Evolutionary conservation across 2,329 filamentous ascomycete species (phyloP).

Genomic region (Didymella exigua): DNA sequence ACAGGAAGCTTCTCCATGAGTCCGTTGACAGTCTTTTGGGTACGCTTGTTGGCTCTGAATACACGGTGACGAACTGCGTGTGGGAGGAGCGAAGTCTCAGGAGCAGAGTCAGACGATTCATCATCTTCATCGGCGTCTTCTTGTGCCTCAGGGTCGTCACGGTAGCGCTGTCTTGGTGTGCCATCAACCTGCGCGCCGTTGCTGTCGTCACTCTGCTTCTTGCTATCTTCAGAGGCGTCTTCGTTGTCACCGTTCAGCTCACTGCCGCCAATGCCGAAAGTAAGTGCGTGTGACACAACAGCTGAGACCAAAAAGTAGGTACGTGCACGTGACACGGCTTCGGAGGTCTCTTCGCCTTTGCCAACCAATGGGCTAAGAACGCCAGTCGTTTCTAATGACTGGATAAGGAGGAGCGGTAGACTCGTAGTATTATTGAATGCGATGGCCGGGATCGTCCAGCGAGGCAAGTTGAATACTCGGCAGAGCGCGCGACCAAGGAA

Average conservation of each 20-base stretch:
- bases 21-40: conserved; percentile 25
- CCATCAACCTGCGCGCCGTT: background rate
- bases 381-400: conserved; percentile 61
- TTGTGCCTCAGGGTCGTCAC: conserved; percentile 23
- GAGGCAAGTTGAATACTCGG: conserved; percentile 55
- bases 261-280: conserved; percentile 67
- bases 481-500: conserved; percentile 53
- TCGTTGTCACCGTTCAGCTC: conserved; percentile 57
- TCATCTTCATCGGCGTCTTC: conserved; percentile 31
- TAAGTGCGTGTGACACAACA: conserved; percentile 67
- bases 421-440: conserved; percentile 65
- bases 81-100: conserved; percentile 59
- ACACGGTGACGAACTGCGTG: conserved; percentile 45
- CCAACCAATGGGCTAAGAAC: conserved; percentile 59
- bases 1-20: conserved; percentile 36
- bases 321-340: conserved; percentile 64
- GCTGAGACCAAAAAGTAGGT: conserved; percentile 71
- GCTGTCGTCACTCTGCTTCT: conserved; percentile 18
- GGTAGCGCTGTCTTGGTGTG: conserved; percentile 10
- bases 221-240: conserved; percentile 46
- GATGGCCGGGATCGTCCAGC: conserved; percentile 61
- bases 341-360: conserved; percentile 49
- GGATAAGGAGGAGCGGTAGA: conserved; percentile 58
- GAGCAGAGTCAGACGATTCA: conserved; percentile 32
- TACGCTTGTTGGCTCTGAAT: conserved; percentile 41